Conservation (phyloP, 164 flowering plant genomes). For the Stephania yunnanensis region DNA sequence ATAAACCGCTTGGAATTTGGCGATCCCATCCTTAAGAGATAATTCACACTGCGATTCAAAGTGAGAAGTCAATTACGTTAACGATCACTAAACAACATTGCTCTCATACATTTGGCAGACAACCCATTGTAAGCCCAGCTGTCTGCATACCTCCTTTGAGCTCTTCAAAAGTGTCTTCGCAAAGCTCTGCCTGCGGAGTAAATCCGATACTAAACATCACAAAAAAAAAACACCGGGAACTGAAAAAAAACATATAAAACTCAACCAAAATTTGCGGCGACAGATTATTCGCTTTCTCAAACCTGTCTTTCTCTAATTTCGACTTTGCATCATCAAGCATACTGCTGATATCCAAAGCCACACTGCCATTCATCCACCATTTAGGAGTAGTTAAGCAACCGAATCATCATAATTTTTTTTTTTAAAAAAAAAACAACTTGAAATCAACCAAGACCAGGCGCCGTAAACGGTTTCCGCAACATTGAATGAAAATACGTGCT, state of each 20-base stretch:
- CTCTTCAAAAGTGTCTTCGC: conserved; percentile 76
- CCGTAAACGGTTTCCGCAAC: background rate
- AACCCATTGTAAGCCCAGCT: background rate
- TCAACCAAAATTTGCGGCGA: background rate
- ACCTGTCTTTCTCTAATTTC: conserved; percentile 88
- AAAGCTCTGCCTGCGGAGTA: conserved; percentile 56
- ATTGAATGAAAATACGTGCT: background rate
- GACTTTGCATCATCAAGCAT: conserved; percentile 66
- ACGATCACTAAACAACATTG: background rate
- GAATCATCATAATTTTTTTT: background rate
- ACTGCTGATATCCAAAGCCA: conserved; percentile 58
- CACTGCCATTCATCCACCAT: conserved; percentile 38
- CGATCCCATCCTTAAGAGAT: conserved; percentile 59
- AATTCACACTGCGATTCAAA: conserved; percentile 58
- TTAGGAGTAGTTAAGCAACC: background rate
- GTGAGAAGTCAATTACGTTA: background rate
- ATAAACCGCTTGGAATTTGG: conserved; percentile 60
- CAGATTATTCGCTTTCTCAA: background rate
- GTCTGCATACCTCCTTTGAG: conserved; percentile 69
- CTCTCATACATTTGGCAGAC: background rate
- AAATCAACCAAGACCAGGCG: background rate
- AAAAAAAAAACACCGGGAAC: background rate
- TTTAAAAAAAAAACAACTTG: background rate
- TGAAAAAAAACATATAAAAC: background rate
- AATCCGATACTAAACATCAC: background rate